Evolutionary conservation across 192 early-diverging fungal species (phyloP).

Genomic region (Entophlyctis helioformis): DNA sequence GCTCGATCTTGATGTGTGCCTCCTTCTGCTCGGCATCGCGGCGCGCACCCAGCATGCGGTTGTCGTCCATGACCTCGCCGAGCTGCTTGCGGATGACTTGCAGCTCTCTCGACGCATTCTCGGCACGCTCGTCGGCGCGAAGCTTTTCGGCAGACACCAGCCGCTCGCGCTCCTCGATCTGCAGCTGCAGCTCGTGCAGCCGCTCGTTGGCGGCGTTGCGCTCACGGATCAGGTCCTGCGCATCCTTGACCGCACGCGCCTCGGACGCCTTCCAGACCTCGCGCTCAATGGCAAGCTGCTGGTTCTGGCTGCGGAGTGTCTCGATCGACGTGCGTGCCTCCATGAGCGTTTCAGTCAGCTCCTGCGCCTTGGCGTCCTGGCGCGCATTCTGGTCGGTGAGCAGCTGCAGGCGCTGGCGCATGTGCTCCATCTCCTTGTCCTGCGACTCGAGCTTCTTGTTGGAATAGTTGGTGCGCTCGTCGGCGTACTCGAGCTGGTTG

Average conservation of each 20-base stretch:
- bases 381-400: constrained; percentile 33
- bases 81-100: constrained; percentile 30
- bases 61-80: constrained; percentile 10
- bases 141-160: constrained; percentile 15
- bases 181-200: constrained; percentile 33
- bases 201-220: constrained; percentile 39
- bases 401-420: constrained; percentile 42
- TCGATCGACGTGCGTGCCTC: constrained; percentile 36
- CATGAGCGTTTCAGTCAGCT: constrained; percentile 31
- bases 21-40: constrained; percentile 19
- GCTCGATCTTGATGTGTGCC: constrained; percentile 9
- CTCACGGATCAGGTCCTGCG: constrained; percentile 33
- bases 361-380: constrained; percentile 52
- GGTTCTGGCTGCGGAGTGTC: constrained; percentile 27
- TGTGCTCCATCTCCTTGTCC: constrained; percentile 42
- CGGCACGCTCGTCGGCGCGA: constrained; percentile 23
- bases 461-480: constrained; percentile 15
- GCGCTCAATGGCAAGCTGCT: constrained; percentile 43
- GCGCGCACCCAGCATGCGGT: constrained; percentile 1
- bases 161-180: constrained; percentile 39
- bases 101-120: constrained; percentile 30
- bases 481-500: constrained; percentile 39
- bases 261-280: constrained; percentile 37
- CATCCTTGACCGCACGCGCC: constrained; percentile 33
- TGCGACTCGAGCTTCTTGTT: constrained; percentile 3